Conservation (phyloP, 805 yeast species). For the Candida coquimbonensis region DNA sequence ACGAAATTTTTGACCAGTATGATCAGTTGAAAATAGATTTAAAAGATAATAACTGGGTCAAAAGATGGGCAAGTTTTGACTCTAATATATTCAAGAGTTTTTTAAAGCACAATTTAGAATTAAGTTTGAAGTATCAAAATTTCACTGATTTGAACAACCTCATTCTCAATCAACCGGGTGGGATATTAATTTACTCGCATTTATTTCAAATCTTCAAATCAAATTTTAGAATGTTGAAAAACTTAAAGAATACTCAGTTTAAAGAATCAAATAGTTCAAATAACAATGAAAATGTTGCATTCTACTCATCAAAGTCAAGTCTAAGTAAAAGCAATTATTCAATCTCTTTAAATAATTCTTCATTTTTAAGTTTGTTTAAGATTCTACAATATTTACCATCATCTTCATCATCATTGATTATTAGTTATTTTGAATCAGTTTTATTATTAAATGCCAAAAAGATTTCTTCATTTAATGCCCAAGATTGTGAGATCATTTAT, state of each 20-base stretch:
- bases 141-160: background rate
- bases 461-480: constrained; percentile 30
- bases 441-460: constrained; percentile 28
- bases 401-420: background rate
- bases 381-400: constrained; percentile 4
- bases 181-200: constrained; percentile 18
- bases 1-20: constrained; percentile 14
- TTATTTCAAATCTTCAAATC: constrained; percentile 16
- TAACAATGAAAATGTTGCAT: constrained; percentile 12
- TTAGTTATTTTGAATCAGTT: constrained; percentile 6
- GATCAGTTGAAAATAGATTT: constrained; percentile 37
- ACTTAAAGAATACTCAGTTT: constrained; percentile 11
- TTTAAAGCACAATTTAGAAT: constrained; percentile 45
- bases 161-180: constrained; percentile 16
- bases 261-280: constrained; percentile 5
- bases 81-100: constrained; percentile 55
- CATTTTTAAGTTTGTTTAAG: constrained; percentile 11
- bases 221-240: constrained; percentile 14
- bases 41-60: constrained; percentile 50
- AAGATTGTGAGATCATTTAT: constrained; percentile 35
- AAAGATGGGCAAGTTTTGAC: constrained; percentile 51
- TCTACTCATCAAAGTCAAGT: constrained; percentile 6
- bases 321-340: constrained; percentile 5
- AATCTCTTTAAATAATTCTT: constrained; percentile 2
- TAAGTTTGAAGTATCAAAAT: constrained; percentile 1